These are phyloP conservation scores for Trametopsis cervina DNA, from an alignment of 768 basidiomycete species.

Conservation along the genomic window DNA sequence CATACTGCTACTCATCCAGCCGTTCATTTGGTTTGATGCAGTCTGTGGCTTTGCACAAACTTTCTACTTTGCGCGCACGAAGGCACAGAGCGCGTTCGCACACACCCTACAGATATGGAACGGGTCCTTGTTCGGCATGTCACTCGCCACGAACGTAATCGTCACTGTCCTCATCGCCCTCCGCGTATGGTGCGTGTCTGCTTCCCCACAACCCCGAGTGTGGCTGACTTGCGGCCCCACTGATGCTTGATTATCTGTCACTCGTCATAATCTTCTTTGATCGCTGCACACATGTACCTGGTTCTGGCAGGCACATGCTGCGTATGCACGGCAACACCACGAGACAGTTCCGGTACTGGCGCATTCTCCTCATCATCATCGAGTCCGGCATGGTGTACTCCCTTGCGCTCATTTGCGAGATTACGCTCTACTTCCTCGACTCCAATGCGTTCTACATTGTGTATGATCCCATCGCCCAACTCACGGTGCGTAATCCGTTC, in stretches of 20 bases:
- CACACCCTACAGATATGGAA: constrained; percentile 26
- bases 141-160: constrained; percentile 28
- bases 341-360: constrained; percentile 20
- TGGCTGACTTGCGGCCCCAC: too few relatives aligned
- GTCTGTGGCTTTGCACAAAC: constrained; percentile 28
- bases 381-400: constrained; percentile 28
- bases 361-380: constrained; percentile 23
- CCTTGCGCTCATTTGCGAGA: constrained; percentile 26
- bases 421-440: constrained; percentile 28
- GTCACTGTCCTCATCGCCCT: constrained; percentile 27
- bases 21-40: too few relatives aligned
- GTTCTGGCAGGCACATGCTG: constrained; percentile 17
- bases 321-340: constrained; percentile 14
- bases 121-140: constrained; percentile 28
- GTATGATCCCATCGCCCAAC: constrained; percentile 32
- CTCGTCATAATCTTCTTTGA: not conserved
- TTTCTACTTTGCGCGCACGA: constrained; percentile 22
- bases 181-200: constrained; percentile 25
- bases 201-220: not conserved
- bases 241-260: too few relatives aligned
- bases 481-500: constrained; percentile 24
- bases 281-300: not conserved
- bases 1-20: too few relatives aligned
- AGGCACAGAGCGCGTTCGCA: constrained; percentile 28
- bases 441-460: constrained; percentile 31